These are phyloP conservation scores for Plasmodium gaboni DNA, from an alignment of 169 alveolate species.

Conservation along the genomic window DNA sequence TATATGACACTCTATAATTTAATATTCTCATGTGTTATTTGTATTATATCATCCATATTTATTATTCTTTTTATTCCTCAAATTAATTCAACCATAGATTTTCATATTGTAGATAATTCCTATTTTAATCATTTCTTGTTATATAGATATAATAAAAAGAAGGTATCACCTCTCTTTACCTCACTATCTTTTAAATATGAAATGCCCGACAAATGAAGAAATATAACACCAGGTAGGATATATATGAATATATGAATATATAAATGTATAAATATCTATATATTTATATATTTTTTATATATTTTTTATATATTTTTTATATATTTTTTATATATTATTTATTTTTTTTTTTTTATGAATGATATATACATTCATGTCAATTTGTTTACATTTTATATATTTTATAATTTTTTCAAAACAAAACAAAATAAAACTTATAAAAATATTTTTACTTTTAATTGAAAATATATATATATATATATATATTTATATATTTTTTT, in stretches of 20 bases:
- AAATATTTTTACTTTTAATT: no score
- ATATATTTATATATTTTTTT: no score
- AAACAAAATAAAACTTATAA: no score
- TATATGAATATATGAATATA: background rate
- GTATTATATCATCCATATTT: constrained; percentile 21
- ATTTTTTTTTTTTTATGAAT: no score
- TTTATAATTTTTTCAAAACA: no score
- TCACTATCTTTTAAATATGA: background rate
- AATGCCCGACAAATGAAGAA: background rate
- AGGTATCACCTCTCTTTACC: constrained; percentile 7
- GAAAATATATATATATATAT: no score
- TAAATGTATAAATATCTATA: background rate
- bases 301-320: no score
- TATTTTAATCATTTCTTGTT: constrained; percentile 23
- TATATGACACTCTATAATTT: background rate
- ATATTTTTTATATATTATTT: no score
- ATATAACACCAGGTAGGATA: background rate
- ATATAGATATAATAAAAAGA: background rate
- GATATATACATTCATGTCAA: no score
- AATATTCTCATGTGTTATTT: constrained; percentile 32
- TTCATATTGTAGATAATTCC: background rate
- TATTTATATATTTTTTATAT: no score
- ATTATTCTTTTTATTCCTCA: constrained; percentile 45
- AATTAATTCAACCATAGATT: constrained; percentile 9
- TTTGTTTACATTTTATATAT: no score